phyloP scores from a whole-genome alignment of 306 rosid species.

The Glycyrrhiza uralensis region DNA sequence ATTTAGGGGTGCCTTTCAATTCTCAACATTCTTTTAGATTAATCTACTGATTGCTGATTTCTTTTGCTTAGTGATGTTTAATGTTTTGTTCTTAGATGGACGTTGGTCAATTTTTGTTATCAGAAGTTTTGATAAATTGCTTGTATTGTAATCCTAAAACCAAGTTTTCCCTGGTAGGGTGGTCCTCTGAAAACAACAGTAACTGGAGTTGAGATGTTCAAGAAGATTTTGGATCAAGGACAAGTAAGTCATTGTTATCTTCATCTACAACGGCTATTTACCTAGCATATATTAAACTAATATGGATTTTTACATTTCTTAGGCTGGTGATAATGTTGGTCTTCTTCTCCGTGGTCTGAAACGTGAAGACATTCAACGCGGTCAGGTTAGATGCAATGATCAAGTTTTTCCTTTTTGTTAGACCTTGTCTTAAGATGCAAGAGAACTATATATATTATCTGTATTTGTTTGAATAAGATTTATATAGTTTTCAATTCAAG shows the following conservation, averaged over 20 bases:
- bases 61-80: background rate
- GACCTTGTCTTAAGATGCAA: conserved; percentile 9
- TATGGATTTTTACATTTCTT: conserved; percentile 24
- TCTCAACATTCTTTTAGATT: conserved; percentile 10
- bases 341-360: conserved; percentile 98
- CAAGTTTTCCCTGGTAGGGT: conserved; percentile 44
- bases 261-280: conserved; percentile 4
- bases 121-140: background rate
- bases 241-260: conserved; percentile 57
- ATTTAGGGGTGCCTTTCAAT: background rate
- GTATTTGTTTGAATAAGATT: background rate
- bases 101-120: background rate
- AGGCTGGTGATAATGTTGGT: conserved; percentile 99
- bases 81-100: conserved; percentile 7
- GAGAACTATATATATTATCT: background rate
- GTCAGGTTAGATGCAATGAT: conserved; percentile 63
- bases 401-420: background rate
- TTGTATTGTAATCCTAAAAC: conserved; percentile 9
- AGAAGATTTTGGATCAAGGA: conserved; percentile 94
- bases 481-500: background rate
- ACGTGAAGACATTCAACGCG: conserved; percentile 94
- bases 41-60: background rate
- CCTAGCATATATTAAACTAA: conserved; percentile 8
- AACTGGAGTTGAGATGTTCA: conserved; percentile 99
- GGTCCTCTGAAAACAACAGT: conserved; percentile 84